These are phyloP conservation scores for Rhodomyrtus tomentosa DNA, from an alignment of 345 rosid genomes.

Conservation along the genomic window DNA sequence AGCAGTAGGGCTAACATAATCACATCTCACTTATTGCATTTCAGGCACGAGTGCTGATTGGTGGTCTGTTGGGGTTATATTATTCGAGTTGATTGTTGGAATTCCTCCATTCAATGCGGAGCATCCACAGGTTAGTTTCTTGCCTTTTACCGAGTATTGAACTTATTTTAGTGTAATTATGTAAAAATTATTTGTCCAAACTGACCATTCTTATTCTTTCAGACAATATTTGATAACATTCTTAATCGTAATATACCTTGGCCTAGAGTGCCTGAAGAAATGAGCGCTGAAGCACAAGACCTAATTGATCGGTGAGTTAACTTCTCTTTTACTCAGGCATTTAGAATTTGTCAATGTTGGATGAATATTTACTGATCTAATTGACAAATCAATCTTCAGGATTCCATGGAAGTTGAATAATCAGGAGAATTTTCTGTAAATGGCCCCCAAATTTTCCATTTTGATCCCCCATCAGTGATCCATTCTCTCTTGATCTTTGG, in stretches of 20 bases:
- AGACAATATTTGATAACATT: conserved; percentile 96
- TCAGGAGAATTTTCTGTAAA: background rate
- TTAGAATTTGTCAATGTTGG: background rate
- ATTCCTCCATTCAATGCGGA: conserved; percentile 99
- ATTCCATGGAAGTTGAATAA: background rate
- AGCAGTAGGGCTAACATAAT: background rate
- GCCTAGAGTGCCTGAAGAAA: conserved; percentile 77
- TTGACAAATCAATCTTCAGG: background rate
- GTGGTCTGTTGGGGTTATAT: conserved; percentile 99
- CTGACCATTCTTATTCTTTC: background rate
- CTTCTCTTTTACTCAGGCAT: background rate
- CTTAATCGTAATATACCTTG: conserved; percentile 98
- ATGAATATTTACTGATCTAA: background rate
- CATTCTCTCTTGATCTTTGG: background rate
- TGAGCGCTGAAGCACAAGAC: conserved; percentile 82
- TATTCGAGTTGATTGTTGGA: conserved; percentile 90
- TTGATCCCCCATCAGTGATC: background rate
- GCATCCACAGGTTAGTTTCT: conserved; percentile 56
- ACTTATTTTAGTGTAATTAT: background rate
- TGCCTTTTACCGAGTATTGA: background rate
- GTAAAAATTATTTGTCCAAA: background rate
- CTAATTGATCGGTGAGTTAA: conserved; percentile 66
- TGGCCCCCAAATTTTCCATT: background rate
- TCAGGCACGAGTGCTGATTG: conserved; percentile 98
- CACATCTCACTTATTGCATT: conserved; percentile 2